Conservation (phyloP, 192 early-diverging fungal genomes). For the Physocladia obscura region DNA sequence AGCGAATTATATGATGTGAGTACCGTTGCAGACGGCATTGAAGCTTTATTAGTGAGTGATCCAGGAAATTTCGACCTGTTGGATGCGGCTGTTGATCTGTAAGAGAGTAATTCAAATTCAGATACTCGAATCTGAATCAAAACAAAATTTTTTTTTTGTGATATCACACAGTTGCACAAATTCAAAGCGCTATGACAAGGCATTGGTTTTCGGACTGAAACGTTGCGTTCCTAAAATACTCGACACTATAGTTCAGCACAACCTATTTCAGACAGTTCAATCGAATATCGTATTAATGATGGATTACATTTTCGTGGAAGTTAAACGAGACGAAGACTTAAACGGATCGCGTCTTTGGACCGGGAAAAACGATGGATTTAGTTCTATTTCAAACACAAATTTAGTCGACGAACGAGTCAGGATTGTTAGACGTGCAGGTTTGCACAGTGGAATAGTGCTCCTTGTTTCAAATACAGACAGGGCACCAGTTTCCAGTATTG, state of each 20-base stretch:
- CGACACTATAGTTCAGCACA: constrained; percentile 70
- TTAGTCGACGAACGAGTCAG: constrained; percentile 28
- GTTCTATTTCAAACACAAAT: constrained; percentile 3
- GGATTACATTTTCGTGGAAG: constrained; percentile 67
- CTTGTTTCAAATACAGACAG: constrained; percentile 83
- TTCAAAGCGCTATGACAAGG: constrained; percentile 72
- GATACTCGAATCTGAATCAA: not conserved
- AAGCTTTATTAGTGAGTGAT: constrained; percentile 62
- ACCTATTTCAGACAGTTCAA: constrained; percentile 77
- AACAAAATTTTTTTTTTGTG: not conserved
- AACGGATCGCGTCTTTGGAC: constrained; percentile 19
- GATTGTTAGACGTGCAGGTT: constrained; percentile 18
- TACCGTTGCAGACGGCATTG: constrained; percentile 74
- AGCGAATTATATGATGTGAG: constrained; percentile 70
- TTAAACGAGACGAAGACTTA: not conserved
- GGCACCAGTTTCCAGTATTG: constrained; percentile 56
- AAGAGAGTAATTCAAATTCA: constrained; percentile 32
- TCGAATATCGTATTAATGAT: constrained; percentile 79
- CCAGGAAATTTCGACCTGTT: constrained; percentile 59
- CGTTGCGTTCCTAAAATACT: constrained; percentile 72
- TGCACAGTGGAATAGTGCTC: constrained; percentile 67
- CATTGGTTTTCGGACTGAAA: constrained; percentile 78
- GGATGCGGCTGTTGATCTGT: constrained; percentile 75
- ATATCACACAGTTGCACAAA: constrained; percentile 28
- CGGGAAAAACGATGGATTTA: not conserved